Base-by-base conservation (phyloP, 345 rosid genomes). In the Boechera retrofracta region DNA sequence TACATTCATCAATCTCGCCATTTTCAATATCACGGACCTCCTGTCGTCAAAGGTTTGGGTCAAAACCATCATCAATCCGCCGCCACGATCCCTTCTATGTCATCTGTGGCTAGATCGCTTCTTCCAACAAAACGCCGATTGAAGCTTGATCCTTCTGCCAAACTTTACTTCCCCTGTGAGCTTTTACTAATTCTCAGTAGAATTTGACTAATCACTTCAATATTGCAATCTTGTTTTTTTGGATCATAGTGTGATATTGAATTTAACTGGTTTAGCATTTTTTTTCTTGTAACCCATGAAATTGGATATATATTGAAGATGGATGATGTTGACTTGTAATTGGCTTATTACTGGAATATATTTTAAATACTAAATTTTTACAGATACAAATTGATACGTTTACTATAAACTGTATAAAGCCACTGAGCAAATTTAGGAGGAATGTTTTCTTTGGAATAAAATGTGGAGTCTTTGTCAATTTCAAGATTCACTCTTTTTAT, bases 81-180 rank as follows among this genome's bases (percentile, higher is more conserved):
- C 70, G 52, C 71, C 12, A 62, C 79, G 18, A 67, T 48, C 32
- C 84, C 63, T 68, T 89, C 98, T 32, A 88, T 91, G 21, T 87
- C 97, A 31, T 86, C 87, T 1, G 95, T 94, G 0, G 98, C 93
- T 4, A 87, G 86, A 80, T 90, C 96, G 24, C 74, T 94, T 39
- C 80, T 90, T 69, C 98, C 91, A 0, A 62, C 86, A 0, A 86
- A 97, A 28, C 94, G 93, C 64, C 85, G 94, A 15, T 91, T 91
- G 67, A 89, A 89, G 80, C 97, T 94, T 41, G 98, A 94, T 83
- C 98, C 98, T 18, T 28, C 93, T 2, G 73, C 79, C 5, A 90
- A 92, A 82, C 93, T 94, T 54, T 92, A 90, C 71, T 94, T 94
- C 79, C 97, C 97, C 53, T 90, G 98, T 92, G 72, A 66, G 89